Percentiles rank a stretch among this genome's conserved stretches.
These are phyloP conservation scores for Crithidia expoeki DNA, from an alignment of 208 protist species.

Conservation along the genomic window DNA sequence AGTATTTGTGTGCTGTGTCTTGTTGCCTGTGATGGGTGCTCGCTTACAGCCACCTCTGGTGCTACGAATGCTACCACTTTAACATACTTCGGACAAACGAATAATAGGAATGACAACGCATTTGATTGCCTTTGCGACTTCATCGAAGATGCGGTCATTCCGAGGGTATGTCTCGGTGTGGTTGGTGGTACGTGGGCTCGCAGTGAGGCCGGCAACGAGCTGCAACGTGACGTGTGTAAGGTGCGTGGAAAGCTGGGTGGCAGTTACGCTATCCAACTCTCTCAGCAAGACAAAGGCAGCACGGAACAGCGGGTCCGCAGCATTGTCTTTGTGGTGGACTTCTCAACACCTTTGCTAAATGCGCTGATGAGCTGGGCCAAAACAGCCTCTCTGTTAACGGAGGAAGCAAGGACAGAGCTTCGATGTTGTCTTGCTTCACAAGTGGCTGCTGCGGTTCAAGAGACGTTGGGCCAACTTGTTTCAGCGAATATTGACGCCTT, in stretches of 20 bases:
- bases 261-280: conserved; percentile 28
- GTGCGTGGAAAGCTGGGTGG: conserved; percentile 25
- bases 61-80: neutral
- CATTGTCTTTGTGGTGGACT: conserved; percentile 42
- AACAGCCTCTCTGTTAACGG: neutral
- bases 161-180: conserved; percentile 28
- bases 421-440: conserved; percentile 13
- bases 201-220: neutral
- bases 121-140: conserved; percentile 34
- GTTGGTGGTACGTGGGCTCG: conserved; percentile 20
- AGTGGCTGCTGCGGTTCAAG: conserved; percentile 41
- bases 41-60: conserved; percentile 1
- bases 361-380: neutral
- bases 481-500: conserved; percentile 59
- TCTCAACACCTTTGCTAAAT: conserved; percentile 23
- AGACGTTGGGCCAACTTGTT: conserved; percentile 45
- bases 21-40: conserved; percentile 13
- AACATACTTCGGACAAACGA: neutral
- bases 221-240: conserved; percentile 21
- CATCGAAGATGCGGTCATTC: conserved; percentile 26
- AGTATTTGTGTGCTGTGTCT: conserved; percentile 16
- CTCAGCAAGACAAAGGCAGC: neutral
- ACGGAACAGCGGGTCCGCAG: conserved; percentile 14
- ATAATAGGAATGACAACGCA: neutral
- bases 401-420: neutral